Conservation (phyloP, 1,139 yeast genomes). For the Hyphopichia pseudoburtonii region DNA sequence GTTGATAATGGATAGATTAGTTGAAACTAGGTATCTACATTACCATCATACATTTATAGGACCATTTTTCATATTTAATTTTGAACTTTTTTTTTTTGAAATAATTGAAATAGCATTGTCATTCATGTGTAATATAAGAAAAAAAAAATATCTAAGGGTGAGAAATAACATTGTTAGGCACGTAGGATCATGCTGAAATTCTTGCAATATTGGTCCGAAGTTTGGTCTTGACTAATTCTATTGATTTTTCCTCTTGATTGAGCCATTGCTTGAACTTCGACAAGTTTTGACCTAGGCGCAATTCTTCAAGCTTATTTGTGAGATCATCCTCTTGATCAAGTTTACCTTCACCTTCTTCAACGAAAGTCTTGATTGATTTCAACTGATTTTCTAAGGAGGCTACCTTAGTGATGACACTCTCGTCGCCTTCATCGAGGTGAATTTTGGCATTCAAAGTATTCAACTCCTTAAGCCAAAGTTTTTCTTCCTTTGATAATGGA, state of each 20-base stretch:
- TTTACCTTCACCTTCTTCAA: background rate
- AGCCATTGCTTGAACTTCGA: slow-evolving; percentile 2
- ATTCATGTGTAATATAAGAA: background rate
- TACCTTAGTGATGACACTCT: background rate
- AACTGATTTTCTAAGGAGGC: background rate
- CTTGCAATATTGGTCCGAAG: background rate
- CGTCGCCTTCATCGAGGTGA: slow-evolving; percentile 5
- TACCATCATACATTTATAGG: no score
- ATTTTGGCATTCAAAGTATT: slow-evolving; percentile 21
- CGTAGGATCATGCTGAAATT: background rate
- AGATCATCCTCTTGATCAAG: background rate
- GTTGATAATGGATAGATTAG: no score
- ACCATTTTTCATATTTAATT: background rate
- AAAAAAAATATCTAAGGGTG: background rate
- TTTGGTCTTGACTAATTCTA: background rate
- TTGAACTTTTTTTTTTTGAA: background rate
- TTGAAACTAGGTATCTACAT: no score
- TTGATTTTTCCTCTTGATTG: background rate
- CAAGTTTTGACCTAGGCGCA: slow-evolving; percentile 1
- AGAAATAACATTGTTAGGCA: background rate
- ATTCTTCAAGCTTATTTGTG: background rate
- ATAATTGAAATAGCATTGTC: background rate
- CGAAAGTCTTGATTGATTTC: background rate
- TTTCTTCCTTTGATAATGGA: slow-evolving; percentile 39
- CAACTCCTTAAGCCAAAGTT: slow-evolving; percentile 38